Evolutionary conservation across 2,329 filamentous ascomycete genomes (phyloP).

Genomic region (Cryphonectria parasitica): DNA sequence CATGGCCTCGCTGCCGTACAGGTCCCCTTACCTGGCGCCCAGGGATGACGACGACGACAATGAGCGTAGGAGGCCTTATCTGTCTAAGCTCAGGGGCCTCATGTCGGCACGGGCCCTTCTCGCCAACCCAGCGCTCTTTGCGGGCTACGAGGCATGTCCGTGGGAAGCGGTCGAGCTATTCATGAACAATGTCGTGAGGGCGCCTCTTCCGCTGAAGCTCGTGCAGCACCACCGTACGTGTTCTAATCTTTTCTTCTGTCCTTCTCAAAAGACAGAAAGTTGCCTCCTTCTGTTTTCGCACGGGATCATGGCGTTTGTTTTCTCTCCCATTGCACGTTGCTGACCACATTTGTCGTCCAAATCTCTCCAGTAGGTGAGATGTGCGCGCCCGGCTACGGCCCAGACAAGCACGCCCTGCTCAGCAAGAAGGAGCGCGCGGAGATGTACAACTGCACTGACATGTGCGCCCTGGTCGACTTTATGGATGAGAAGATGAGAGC

Average conservation of each 20-base stretch:
- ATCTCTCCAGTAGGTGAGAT: slow-evolving; percentile 59
- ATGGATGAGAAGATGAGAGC: slow-evolving; percentile 54
- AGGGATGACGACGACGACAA: slow-evolving; percentile 36
- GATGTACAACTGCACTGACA: slow-evolving; percentile 54
- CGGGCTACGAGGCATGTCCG: slow-evolving; percentile 58
- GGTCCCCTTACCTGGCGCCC: slow-evolving; percentile 38
- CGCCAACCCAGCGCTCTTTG: slow-evolving; percentile 69
- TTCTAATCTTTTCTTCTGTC: no score
- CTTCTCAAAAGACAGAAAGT: no score
- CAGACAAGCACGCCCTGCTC: slow-evolving; percentile 56
- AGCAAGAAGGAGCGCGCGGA: slow-evolving; percentile 58
- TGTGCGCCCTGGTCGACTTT: slow-evolving; percentile 64
- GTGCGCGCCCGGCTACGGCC: slow-evolving; percentile 60
- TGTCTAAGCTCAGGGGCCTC: slow-evolving; percentile 61
- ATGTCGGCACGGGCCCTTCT: slow-evolving; percentile 73
- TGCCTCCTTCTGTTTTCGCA: neutral
- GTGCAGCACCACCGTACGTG: slow-evolving; percentile 59
- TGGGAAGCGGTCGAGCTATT: slow-evolving; percentile 68
- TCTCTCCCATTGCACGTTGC: neutral
- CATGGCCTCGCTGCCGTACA: slow-evolving; percentile 53
- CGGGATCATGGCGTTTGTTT: no score
- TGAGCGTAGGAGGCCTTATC: slow-evolving; percentile 32
- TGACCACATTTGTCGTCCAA: neutral
- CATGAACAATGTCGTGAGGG: slow-evolving; percentile 59
- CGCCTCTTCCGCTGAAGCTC: slow-evolving; percentile 66